phyloP scores from a whole-genome alignment of 352 stramenopile species.

The Phytopythium cucurbitacearum region DNA sequence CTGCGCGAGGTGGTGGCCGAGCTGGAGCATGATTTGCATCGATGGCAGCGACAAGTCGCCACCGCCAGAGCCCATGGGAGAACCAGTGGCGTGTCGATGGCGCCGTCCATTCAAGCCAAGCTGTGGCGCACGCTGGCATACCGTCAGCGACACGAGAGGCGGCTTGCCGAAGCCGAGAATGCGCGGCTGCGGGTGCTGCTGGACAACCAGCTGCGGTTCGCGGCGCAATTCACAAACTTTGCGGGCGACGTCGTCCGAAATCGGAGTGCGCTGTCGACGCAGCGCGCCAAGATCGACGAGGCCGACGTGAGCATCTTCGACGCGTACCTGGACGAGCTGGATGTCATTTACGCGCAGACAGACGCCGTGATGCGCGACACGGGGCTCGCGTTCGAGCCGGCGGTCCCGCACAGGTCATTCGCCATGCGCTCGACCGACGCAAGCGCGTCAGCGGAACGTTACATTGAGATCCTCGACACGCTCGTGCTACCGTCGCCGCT shows the following conservation, averaged over 20 bases:
- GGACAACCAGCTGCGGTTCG: conserved; percentile 3
- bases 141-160: background rate
- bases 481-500: background rate
- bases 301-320: background rate
- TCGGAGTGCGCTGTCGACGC: background rate
- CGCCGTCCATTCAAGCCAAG: background rate
- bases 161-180: conserved; percentile 1
- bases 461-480: conserved; percentile 1
- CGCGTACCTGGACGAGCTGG: background rate
- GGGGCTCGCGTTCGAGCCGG: background rate
- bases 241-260: background rate
- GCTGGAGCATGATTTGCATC: conserved; percentile 1
- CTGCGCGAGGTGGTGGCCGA: conserved; percentile 2
- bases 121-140: background rate
- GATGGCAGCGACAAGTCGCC: background rate
- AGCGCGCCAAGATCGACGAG: background rate
- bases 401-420: background rate
- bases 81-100: background rate
- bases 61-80: background rate
- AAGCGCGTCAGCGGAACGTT: background rate
- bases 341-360: background rate
- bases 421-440: background rate
- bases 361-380: conserved; percentile 1
- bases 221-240: background rate
- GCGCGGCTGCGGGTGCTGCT: background rate